phyloP scores from a whole-genome alignment of 331 rosid genomes.

The Saraca asoca region DNA sequence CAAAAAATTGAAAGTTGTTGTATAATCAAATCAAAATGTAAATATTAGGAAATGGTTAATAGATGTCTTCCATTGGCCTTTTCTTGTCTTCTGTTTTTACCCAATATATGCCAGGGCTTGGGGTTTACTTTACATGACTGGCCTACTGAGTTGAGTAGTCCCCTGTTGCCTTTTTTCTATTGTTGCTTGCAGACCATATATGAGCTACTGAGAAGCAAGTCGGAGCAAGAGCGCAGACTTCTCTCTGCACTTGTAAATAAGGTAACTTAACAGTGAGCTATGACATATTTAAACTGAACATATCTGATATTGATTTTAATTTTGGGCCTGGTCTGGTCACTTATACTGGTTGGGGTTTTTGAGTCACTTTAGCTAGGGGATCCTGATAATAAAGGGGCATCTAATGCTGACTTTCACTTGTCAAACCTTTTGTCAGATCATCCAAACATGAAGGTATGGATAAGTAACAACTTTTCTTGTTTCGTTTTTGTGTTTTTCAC shows the following conservation, averaged over 20 bases:
- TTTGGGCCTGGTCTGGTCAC: not conserved
- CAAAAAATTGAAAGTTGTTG: constrained; percentile 14
- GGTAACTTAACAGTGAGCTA: constrained; percentile 54
- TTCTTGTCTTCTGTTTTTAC: not conserved
- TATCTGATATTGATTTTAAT: constrained; percentile 5
- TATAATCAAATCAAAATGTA: not conserved
- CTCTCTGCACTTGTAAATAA: constrained; percentile 90
- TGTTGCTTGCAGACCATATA: constrained; percentile 65
- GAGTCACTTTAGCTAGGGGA: constrained; percentile 77
- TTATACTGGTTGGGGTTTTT: constrained; percentile 28
- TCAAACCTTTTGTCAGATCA: constrained; percentile 85
- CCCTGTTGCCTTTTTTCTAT: not conserved
- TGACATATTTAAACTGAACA: constrained; percentile 12
- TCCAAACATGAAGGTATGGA: constrained; percentile 89
- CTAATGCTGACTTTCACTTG: constrained; percentile 91
- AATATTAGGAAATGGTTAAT: not conserved
- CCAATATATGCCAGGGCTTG: not conserved
- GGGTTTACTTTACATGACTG: not conserved
- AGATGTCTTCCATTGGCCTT: not conserved
- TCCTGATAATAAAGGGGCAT: constrained; percentile 89
- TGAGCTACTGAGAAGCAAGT: constrained; percentile 76
- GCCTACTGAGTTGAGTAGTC: not conserved
- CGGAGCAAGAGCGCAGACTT: constrained; percentile 90
- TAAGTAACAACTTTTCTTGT: not conserved
- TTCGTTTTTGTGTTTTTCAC: not conserved